A percentile compares a stretch with the other conserved stretches of the same genome.
phyloP scores from a whole-genome alignment of 2,329 filamentous ascomycete genomes.

The Penicillium sp. region DNA sequence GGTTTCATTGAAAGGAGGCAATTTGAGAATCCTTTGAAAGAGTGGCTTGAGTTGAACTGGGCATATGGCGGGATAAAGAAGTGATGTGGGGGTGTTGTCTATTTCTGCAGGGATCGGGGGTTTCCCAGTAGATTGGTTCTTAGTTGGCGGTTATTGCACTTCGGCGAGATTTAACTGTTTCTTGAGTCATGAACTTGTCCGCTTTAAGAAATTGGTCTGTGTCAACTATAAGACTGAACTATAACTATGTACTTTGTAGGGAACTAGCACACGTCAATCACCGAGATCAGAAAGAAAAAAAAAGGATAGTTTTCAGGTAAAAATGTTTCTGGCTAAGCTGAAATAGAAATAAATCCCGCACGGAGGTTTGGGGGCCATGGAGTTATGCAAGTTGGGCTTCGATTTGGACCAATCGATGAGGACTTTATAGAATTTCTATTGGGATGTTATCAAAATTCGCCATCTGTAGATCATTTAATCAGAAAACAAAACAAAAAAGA shows the following conservation, averaged over 20 bases:
- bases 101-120: constrained; percentile 4
- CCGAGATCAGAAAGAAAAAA: no score
- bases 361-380: constrained; percentile 8
- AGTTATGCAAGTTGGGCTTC: neutral
- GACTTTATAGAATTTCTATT: neutral
- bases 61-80: neutral
- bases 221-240: neutral
- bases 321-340: neutral
- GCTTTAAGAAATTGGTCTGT: neutral
- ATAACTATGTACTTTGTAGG: no score
- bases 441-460: neutral
- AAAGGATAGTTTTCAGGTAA: neutral
- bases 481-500: neutral
- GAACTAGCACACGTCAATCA: no score
- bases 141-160: neutral
- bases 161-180: neutral
- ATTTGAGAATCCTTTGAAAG: neutral
- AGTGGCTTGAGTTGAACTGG: neutral
- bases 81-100: neutral
- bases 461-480: constrained; percentile 2
- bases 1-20: neutral
- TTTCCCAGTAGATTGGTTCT: neutral
- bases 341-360: constrained; percentile 5
- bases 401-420: neutral
- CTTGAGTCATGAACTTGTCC: constrained; percentile 1